Conservation (phyloP, 306 rosid genomes). For the Vigna unguiculata region DNA sequence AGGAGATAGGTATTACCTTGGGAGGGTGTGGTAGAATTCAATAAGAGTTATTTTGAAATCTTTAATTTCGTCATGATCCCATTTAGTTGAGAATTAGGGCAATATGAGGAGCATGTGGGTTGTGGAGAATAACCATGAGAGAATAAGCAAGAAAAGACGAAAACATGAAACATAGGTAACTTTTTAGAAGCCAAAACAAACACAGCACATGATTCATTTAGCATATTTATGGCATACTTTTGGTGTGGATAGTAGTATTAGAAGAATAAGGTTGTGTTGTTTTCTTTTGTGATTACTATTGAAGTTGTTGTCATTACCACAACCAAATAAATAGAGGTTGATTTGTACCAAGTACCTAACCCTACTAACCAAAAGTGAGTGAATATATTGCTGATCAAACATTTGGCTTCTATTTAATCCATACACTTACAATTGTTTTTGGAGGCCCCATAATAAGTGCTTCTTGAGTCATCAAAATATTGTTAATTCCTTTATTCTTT, state of each 20-base stretch:
- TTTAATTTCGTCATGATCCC: neutral
- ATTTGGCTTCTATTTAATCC: slow-evolving; percentile 48
- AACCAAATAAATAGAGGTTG: slow-evolving; percentile 23
- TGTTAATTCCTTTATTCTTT: slow-evolving; percentile 41
- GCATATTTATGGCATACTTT: slow-evolving; percentile 18
- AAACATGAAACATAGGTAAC: slow-evolving; percentile 30
- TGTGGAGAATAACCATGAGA: slow-evolving; percentile 37
- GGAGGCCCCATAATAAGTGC: slow-evolving; percentile 56
- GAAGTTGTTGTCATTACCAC: slow-evolving; percentile 38
- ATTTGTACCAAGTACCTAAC: slow-evolving; percentile 53
- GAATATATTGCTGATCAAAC: slow-evolving; percentile 37
- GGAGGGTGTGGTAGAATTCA: neutral
- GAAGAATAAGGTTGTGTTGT: slow-evolving; percentile 23
- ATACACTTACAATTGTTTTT: slow-evolving; percentile 33
- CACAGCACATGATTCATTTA: slow-evolving; percentile 22
- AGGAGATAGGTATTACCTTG: neutral
- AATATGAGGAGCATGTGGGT: neutral
- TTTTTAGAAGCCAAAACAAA: slow-evolving; percentile 36
- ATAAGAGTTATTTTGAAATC: slow-evolving; percentile 16
- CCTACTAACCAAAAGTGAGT: slow-evolving; percentile 38
- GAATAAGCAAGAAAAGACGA: slow-evolving; percentile 40
- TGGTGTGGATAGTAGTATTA: neutral
- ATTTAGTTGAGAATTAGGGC: neutral
- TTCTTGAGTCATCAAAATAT: slow-evolving; percentile 63
- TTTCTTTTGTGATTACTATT: slow-evolving; percentile 16